phyloP scores from a whole-genome alignment of 73 alveolate genomes.

The Uronychia setigera region DNA sequence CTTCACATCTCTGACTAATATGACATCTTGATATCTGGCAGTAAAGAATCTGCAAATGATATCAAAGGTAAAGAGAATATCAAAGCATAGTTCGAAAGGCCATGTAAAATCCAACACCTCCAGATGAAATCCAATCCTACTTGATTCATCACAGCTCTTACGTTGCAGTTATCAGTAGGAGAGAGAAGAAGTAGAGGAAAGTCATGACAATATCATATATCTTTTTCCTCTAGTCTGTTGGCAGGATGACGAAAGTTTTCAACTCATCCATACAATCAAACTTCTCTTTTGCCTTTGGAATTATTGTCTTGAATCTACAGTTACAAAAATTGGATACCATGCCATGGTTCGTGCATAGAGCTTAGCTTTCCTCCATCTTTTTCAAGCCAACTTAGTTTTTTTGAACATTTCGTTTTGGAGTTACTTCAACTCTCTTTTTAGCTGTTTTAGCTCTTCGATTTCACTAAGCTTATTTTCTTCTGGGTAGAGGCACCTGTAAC shows the following conservation, averaged over 20 bases:
- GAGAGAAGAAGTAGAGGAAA: not conserved
- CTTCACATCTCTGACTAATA: not conserved
- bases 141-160: not conserved
- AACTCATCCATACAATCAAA: not conserved
- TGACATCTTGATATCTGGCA: not conserved
- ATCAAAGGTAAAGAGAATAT: not conserved
- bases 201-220: not conserved
- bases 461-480: too few species aligned
- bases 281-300: not conserved
- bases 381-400: too few species aligned
- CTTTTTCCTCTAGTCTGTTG: not conserved
- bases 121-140: not conserved
- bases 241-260: not conserved
- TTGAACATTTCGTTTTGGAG: too few species aligned
- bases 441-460: too few species aligned
- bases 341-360: too few species aligned
- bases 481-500: too few species aligned
- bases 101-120: not conserved
- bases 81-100: not conserved
- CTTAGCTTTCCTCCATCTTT: too few species aligned
- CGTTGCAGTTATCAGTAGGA: not conserved
- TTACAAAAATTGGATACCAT: too few species aligned
- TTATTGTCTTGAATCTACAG: not conserved
- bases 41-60: not conserved
- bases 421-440: too few species aligned